Base-by-base conservation (phyloP, 345 rosid species). In the Euphorbia pulcherrima region DNA sequence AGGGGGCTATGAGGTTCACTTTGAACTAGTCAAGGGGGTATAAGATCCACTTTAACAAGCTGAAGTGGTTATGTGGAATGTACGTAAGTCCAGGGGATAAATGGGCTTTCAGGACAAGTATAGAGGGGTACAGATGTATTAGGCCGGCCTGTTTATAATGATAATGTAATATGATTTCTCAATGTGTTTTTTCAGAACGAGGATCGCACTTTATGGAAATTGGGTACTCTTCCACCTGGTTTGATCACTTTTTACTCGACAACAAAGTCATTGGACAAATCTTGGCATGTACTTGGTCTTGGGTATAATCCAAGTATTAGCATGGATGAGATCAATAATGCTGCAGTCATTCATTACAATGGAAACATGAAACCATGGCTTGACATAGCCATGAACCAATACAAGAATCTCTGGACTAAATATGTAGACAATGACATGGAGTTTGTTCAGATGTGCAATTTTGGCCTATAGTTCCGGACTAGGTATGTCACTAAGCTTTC, bases 331-430 rank as follows among this genome's bases (percentile, higher is more conserved):
- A 89, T 93, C 65, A 84, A 71, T 62, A 90, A 85, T 1, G 97
- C 97, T 58, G 96, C 96, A 23, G 92, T 90, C 75, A 85, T 93
- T 41, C 98, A 93, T 75, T 93, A 83, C 81, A 93, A 85, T 68
- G 97, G 98, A 50, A 87, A 93, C 82, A 88, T 89, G 97, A 90
- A 93, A 83, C 98, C 98, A 39, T 93, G 98, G 96, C 94, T 93
- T 8, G 95, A 92, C 68, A 84, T 92, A 63, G 98, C 95, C 24
- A 79, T 92, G 87, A 88, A 90, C 80, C 95, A 88, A 65, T 92
- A 87, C 74, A 92, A 92, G 79, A 81, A 77, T 79, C 91, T 87
- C 17, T 92, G 98, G 98, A 88, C 90, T 14, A 92, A 83, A 66
- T 90, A 90, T 74, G 87, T 92, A 4, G 98, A 92, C 75, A 70